Evolutionary conservation across 2,329 filamentous ascomycete genomes (phyloP).

Genomic region (Xylaria digitata): DNA sequence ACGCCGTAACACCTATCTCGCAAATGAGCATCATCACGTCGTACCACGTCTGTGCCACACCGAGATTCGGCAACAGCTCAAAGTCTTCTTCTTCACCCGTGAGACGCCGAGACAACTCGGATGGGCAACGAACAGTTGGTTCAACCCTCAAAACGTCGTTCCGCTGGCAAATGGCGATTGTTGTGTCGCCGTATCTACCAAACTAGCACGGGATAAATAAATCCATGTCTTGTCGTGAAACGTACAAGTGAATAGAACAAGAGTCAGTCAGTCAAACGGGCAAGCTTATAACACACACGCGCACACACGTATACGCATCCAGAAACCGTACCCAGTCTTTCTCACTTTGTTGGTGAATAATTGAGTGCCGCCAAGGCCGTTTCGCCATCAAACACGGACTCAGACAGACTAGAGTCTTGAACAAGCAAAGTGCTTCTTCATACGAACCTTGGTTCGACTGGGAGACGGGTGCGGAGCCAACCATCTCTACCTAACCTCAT

Average conservation of each 20-base stretch:
- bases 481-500: not conserved
- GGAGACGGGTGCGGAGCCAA: not conserved
- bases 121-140: slow-evolving; percentile 17
- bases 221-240: slow-evolving; percentile 22
- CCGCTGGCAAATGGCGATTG: not conserved
- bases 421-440: not conserved
- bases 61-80: slow-evolving; percentile 24
- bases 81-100: slow-evolving; percentile 16
- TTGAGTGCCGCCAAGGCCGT: not conserved
- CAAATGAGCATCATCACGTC: slow-evolving; percentile 14
- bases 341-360: not conserved
- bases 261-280: not conserved
- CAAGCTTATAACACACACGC: not conserved
- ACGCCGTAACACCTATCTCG: slow-evolving; percentile 15
- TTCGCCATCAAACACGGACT: slow-evolving; percentile 23
- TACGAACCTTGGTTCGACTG: not conserved
- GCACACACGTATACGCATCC: not conserved
- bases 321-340: not conserved
- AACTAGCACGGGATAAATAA: too few relatives aligned
- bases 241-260: slow-evolving; percentile 3
- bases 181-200: too few relatives aligned
- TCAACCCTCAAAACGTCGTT: not conserved
- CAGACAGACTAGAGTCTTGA: slow-evolving; percentile 5
- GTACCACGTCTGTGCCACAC: slow-evolving; percentile 28
- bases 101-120: slow-evolving; percentile 24